Evolutionary conservation across 1,284 basidiomycete genomes (phyloP).

Genomic region (Chalciporus sp.): DNA sequence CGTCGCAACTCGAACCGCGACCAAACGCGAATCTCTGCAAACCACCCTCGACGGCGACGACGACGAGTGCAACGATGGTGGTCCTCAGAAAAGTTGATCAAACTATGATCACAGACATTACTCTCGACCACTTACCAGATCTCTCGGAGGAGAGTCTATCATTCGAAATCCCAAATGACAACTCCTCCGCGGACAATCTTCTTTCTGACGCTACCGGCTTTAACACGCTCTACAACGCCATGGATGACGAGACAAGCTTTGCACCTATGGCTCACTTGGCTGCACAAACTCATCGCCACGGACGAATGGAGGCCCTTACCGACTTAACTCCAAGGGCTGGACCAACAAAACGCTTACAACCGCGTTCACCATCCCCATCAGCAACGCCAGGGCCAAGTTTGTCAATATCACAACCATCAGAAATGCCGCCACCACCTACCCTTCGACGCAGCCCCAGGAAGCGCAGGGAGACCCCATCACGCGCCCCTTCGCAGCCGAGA

Average conservation of each 20-base stretch:
- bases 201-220: conserved; percentile 39
- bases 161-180: conserved; percentile 51
- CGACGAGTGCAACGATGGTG: not conserved
- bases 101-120: conserved; percentile 41
- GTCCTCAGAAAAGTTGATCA: conserved; percentile 13
- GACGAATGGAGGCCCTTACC: conserved; percentile 35
- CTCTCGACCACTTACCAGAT: conserved; percentile 51
- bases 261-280: conserved; percentile 26
- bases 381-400: conserved; percentile 14
- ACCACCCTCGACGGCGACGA: not conserved
- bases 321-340: conserved; percentile 42
- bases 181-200: conserved; percentile 41
- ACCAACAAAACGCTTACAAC: conserved; percentile 4
- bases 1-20: conserved; percentile 12
- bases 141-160: conserved; percentile 48
- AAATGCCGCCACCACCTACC: conserved; percentile 22
- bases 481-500: not conserved
- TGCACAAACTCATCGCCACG: conserved; percentile 20
- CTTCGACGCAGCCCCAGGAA: conserved; percentile 22
- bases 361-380: conserved; percentile 11
- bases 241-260: conserved; percentile 35
- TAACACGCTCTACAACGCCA: conserved; percentile 42
- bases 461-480: conserved; percentile 6
- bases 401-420: conserved; percentile 24
- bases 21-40: not conserved